These are phyloP conservation scores for Cutaneotrichosporon daszewskae DNA, from an alignment of 1,284 basidiomycete species.

Conservation along the genomic window DNA sequence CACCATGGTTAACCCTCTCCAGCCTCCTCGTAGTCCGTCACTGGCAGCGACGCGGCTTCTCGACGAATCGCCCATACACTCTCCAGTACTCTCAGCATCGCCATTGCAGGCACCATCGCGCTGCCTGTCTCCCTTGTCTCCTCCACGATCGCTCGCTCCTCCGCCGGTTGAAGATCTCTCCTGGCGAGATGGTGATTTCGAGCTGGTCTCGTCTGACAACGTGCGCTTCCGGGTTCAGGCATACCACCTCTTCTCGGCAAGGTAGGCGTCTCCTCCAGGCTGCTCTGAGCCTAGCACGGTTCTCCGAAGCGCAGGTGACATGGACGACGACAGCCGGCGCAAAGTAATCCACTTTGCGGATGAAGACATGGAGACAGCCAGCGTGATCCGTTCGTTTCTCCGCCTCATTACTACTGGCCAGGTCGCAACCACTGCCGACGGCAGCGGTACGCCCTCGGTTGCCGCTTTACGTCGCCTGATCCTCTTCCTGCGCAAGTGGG, in stretches of 20 bases:
- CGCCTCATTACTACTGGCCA: conserved; percentile 9
- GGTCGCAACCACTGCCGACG: conserved; percentile 5
- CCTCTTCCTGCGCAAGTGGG: conserved; percentile 13
- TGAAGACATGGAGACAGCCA: conserved; percentile 9
- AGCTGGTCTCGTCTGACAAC: conserved; percentile 8
- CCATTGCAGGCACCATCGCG: no score
- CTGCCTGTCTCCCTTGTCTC: no score
- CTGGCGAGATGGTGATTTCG: conserved; percentile 9
- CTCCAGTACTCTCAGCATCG: no score
- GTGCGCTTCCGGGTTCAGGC: conserved; percentile 8
- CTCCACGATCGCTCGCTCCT: neutral
- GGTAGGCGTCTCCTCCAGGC: neutral
- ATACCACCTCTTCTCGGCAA: conserved; percentile 8
- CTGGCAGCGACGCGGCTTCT: no score
- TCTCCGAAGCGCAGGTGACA: conserved; percentile 2
- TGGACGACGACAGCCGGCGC: conserved; percentile 1
- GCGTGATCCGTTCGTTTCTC: conserved; percentile 9
- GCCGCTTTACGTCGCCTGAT: conserved; percentile 5
- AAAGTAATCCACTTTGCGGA: conserved; percentile 6
- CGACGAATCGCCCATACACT: no score
- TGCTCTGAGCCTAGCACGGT: conserved; percentile 2
- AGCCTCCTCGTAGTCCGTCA: no score
- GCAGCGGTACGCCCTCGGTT: conserved; percentile 2
- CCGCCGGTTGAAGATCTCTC: neutral
- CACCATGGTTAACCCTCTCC: no score